A percentile compares a stretch with the other conserved stretches of the same genome.
Evolutionary conservation across 2,329 filamentous ascomycete species (phyloP).

Genomic region (Fusarium penzigii): DNA sequence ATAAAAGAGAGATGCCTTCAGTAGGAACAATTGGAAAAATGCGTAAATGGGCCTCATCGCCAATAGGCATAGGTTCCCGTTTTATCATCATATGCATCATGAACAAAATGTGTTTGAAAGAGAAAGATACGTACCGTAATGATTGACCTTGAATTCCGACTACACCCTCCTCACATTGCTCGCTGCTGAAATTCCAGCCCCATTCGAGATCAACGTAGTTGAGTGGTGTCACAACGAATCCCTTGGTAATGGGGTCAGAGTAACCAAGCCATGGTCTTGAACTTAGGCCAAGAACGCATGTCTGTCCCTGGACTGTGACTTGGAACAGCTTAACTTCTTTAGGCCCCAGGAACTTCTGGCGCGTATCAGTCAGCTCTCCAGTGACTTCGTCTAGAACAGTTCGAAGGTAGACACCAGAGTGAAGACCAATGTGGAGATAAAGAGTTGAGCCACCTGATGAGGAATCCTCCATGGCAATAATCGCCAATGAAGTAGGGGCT

Average conservation of each 20-base stretch:
- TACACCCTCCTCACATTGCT: slow-evolving; percentile 91
- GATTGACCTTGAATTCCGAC: slow-evolving; percentile 91
- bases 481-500: slow-evolving; percentile 82
- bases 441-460: slow-evolving; percentile 84
- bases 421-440: slow-evolving; percentile 93
- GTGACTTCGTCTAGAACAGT: slow-evolving; percentile 95
- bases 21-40: slow-evolving; percentile 94
- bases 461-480: slow-evolving; percentile 95
- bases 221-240: slow-evolving; percentile 89
- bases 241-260: slow-evolving; percentile 80
- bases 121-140: slow-evolving; percentile 63
- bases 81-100: slow-evolving; percentile 63
- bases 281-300: slow-evolving; percentile 85
- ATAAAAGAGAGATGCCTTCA: slow-evolving; percentile 53
- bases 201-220: slow-evolving; percentile 88
- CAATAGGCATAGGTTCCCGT: slow-evolving; percentile 54
- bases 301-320: slow-evolving; percentile 83
- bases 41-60: slow-evolving; percentile 58
- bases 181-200: slow-evolving; percentile 95
- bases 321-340: slow-evolving; percentile 88
- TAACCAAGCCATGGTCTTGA: slow-evolving; percentile 97
- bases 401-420: slow-evolving; percentile 93
- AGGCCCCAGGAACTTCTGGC: slow-evolving; percentile 90
- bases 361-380: slow-evolving; percentile 90
- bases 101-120: slow-evolving; percentile 30